Base-by-base conservation (phyloP, 305 asterid species). In the Rubia balearica region DNA sequence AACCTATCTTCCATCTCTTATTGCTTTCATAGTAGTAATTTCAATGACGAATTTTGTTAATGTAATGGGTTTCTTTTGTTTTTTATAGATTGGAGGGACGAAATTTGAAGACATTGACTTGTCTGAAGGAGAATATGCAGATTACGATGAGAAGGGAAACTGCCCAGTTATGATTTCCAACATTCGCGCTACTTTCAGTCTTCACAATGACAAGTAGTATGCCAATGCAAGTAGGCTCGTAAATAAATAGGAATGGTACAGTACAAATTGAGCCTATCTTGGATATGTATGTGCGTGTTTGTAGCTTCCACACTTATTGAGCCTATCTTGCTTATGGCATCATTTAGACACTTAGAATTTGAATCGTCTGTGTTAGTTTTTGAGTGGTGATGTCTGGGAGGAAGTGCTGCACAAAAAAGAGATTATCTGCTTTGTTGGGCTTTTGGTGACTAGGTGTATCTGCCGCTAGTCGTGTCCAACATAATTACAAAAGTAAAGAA, bases 131-230 rank as follows among this genome's bases (percentile, higher is more conserved):
- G 98, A 95, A 41, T 95, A 75, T 65, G 75, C 85, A 19, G 99
- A 91, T 65, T 95, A 91, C 38, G 96, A 90, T 48, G 98, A 95
- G 83, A 90, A 88, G 88, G 98, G 99, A 13, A 86, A 85, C 78
- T 84, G 87, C 72, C 96, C 97, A 0, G 98, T 95, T 76, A 90
- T 85, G 96, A 87, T 91, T 79, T 90, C 96, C 75, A 88, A 88
- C 79, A 83, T 83, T 41, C 81, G 84, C 65, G 87, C 96, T n/a
- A 79, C 59, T 64, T 91, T 95, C 75, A 76, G 72, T 3, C 85
- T 88, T 62, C 80, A 62, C 61, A 88, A 87, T 62, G 79, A 64
- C 61, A 88, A 87, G 86, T 88, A 91, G 87, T 73, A 14, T 21
- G 6, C 8, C 42, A 1, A 49, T 51, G 46, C 53, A 36, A 22